phyloP scores from a whole-genome alignment of 306 rosid species.

The Lathyrus sativus region DNA sequence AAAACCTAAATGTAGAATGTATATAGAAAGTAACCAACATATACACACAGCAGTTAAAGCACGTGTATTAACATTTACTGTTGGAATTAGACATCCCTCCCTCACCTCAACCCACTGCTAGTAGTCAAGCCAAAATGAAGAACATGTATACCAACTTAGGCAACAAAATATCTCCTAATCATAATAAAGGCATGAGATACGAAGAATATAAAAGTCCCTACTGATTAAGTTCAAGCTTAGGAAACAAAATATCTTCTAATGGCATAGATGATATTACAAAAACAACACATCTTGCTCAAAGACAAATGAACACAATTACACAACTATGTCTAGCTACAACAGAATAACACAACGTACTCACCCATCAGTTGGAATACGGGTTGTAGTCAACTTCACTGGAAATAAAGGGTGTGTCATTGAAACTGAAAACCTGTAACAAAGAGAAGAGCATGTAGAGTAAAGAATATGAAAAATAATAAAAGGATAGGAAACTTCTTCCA shows the following conservation, averaged over 20 bases:
- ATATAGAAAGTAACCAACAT: conserved; percentile 8
- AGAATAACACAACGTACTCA: conserved; percentile 42
- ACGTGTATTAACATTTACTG: neutral
- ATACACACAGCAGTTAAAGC: neutral
- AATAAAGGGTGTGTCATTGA: conserved; percentile 59
- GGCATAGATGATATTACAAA: conserved; percentile 4
- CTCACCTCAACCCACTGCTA: neutral
- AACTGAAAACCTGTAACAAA: conserved; percentile 67
- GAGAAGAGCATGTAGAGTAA: neutral
- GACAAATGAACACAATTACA: neutral
- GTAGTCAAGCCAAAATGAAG: neutral
- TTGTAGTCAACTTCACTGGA: conserved; percentile 67
- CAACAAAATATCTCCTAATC: conserved; percentile 13
- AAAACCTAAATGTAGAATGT: neutral
- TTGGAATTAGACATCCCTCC: neutral
- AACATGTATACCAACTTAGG: neutral
- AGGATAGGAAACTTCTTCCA: neutral
- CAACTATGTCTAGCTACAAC: conserved; percentile 19
- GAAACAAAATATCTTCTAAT: conserved; percentile 12
- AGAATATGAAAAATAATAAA: conserved; percentile 10
- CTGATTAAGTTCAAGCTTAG: neutral
- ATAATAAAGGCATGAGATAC: conserved; percentile 7
- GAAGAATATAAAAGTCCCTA: neutral
- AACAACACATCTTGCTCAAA: conserved; percentile 16
- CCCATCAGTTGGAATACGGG: conserved; percentile 79